Evolutionary conservation across 2,329 filamentous ascomycete genomes (phyloP).

Genomic region (Botryotinia narcissicola): DNA sequence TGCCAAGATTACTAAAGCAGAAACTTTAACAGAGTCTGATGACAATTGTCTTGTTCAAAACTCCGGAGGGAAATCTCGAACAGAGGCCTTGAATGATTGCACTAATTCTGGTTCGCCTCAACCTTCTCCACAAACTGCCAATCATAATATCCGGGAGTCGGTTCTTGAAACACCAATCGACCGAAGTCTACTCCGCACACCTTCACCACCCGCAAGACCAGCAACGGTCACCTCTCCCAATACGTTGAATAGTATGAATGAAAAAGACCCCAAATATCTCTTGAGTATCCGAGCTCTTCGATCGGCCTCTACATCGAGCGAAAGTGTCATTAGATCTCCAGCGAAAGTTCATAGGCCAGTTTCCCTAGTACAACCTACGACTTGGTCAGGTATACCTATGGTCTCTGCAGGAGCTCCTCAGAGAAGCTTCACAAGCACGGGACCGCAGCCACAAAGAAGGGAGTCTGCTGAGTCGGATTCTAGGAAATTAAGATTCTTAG

Average conservation of each 20-base stretch:
- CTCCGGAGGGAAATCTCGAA: neutral
- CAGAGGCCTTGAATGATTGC: neutral
- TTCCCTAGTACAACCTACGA: neutral
- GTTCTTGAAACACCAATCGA: neutral
- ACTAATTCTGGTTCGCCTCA: neutral
- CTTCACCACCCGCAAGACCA: conserved; percentile 9
- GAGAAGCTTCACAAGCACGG: neutral
- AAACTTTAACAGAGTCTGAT: neutral
- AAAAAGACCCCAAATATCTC: conserved; percentile 30
- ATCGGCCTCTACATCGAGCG: conserved; percentile 3
- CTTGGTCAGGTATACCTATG: neutral
- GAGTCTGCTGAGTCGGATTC: neutral
- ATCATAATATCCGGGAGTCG: neutral
- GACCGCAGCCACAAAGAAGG: neutral
- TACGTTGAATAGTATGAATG: conserved; percentile 29
- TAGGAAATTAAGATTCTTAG: neutral
- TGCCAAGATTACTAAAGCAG: neutral
- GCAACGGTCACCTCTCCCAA: conserved; percentile 23
- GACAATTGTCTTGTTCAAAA: neutral
- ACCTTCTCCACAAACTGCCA: neutral
- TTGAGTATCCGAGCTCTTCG: conserved; percentile 25
- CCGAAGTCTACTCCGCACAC: conserved; percentile 14
- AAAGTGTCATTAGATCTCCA: neutral
- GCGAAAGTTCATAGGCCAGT: neutral
- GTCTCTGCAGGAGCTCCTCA: neutral